Conservation (phyloP, 176 grass and related monocot species). For the Musa beccarii region DNA sequence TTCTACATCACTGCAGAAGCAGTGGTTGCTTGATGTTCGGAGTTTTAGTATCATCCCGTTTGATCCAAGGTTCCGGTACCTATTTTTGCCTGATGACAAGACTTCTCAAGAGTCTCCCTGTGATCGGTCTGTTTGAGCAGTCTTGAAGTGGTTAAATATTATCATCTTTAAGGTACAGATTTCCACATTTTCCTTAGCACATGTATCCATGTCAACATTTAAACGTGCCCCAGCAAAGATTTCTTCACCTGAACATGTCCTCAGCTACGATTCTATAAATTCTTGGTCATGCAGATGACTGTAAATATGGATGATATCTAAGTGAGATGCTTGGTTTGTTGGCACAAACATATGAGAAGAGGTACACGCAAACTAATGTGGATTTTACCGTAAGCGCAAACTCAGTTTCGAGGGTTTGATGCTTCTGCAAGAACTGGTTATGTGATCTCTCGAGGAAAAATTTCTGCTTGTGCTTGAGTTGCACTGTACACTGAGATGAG, state of each 20-base stretch:
- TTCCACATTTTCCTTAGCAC: no score
- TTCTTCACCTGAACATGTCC: not conserved
- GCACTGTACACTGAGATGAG: no score
- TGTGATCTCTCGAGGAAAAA: no score
- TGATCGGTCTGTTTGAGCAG: no score
- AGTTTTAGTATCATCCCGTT: slow-evolving; percentile 50
- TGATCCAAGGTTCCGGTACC: slow-evolving; percentile 68
- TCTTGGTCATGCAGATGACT: not conserved
- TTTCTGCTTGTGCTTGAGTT: no score
- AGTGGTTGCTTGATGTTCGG: slow-evolving; percentile 49
- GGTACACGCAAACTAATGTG: not conserved
- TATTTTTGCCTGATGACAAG: slow-evolving; percentile 64
- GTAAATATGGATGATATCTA: not conserved
- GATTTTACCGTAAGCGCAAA: no score
- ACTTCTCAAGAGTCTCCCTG: not conserved
- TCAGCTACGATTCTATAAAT: not conserved
- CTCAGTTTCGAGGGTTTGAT: no score
- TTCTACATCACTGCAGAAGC: slow-evolving; percentile 50
- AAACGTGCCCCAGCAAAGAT: no score
- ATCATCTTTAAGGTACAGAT: no score
- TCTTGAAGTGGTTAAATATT: no score
- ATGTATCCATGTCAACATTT: no score
- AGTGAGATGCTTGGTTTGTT: not conserved
- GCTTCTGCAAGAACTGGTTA: no score
- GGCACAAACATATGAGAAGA: not conserved